Evolutionary conservation across 2,329 filamentous ascomycete genomes (phyloP), one percentile per base, ranked within the genome.

Genomic region (Kalmusia sp.): DNA sequence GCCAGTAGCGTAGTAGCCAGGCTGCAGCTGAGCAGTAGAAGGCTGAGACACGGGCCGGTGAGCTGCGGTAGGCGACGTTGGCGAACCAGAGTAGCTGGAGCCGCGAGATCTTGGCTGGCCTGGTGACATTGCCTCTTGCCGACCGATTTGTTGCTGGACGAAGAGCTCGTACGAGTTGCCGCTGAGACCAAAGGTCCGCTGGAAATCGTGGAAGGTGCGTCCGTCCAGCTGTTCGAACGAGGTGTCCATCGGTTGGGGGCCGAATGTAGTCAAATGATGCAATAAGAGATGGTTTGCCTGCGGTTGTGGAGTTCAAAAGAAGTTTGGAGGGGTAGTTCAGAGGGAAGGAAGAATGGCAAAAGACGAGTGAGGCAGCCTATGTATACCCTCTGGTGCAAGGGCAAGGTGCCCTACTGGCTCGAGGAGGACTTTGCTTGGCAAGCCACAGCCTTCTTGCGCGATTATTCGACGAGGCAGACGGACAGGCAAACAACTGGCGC

Each of bases 41-140:
- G 63, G 58, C 57, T 67, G 63, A 49, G 40, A 12, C 41, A 55
- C 54, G 58, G 61, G 54, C 22, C 58, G 49, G 39, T 55, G 54
- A 12, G 49, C 27, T 15, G 49, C 19, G 15, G 38, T n/a, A 35
- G 35, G 30, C 19, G 30, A 39, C 37, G 53, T 47, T 11, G 59
- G 41, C 27, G 61, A 64, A 33, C 45, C 49, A 9, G 47, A 28
- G 31, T 55, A 54, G 27, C 59, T n/a, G 2, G 58, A 64, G 28
- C 59, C 58, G 30, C 61, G 54, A 22, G 57, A 56, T 35, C 49
- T 56, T 8, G 45, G 30, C 12, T 43, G 33, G 21, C 39, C 39
- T 6, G 61, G 44, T 8, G 57, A 60, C 22, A 50, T 47, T 14
- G 51, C 19, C 22, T 39, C 49, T 24, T 59, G 55, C 37, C 53